A percentile compares a stretch with the other conserved stretches of the same genome.
phyloP scores from a whole-genome alignment of 1,284 basidiomycete species.

The Sphagnurus paluster region DNA sequence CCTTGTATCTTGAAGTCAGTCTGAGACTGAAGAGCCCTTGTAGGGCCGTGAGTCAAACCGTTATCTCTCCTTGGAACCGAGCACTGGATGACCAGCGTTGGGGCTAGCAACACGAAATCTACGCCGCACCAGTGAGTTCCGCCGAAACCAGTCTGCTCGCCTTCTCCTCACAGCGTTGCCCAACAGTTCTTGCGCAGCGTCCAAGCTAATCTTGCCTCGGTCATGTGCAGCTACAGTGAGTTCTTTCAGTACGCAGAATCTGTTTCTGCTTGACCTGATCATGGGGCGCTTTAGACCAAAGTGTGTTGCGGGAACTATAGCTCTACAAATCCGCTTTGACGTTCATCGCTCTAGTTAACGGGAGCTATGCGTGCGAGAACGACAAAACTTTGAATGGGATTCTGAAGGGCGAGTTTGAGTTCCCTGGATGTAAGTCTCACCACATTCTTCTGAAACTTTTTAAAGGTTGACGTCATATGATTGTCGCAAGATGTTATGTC shows the following conservation, averaged over 20 bases:
- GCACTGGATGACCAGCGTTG: not conserved
- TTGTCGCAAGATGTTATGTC: conserved; percentile 48
- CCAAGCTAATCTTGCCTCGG: conserved; percentile 62
- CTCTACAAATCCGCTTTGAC: not conserved
- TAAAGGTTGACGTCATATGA: too few species aligned
- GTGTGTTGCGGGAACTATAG: conserved; percentile 25
- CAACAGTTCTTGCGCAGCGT: conserved; percentile 59
- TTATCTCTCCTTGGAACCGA: not conserved
- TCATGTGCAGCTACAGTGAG: conserved; percentile 73
- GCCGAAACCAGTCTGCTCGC: too few species aligned
- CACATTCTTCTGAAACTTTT: too few species aligned
- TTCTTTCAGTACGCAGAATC: not conserved
- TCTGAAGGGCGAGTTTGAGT: conserved; percentile 74
- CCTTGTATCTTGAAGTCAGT: not conserved
- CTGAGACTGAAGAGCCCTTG: not conserved
- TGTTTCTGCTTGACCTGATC: not conserved
- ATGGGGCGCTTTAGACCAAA: conserved; percentile 36
- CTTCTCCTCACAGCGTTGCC: not conserved
- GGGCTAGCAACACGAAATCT: conserved; percentile 55
- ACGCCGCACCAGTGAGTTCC: conserved; percentile 45
- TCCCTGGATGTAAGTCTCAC: conserved; percentile 63
- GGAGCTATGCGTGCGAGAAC: conserved; percentile 70
- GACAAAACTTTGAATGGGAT: conserved; percentile 67
- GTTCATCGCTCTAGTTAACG: conserved; percentile 50
- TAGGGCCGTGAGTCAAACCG: conserved; percentile 29